Evolutionary conservation across 176 grass and related monocot genomes (phyloP), one percentile per base, ranked within the genome.

Genomic region (Carex myosuroides): DNA sequence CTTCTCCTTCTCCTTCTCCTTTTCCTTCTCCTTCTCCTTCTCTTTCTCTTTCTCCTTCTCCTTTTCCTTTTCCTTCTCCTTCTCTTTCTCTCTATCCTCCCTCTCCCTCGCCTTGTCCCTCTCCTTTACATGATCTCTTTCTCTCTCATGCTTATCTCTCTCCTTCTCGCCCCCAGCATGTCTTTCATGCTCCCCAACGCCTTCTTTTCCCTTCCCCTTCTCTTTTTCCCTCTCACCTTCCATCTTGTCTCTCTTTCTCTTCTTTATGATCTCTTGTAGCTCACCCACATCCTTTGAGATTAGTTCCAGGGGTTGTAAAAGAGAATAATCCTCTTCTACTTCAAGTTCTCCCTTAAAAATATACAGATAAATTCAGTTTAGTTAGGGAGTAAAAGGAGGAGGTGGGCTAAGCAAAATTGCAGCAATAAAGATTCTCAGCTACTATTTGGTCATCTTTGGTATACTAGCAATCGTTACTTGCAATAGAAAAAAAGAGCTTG

Each of bases 231-330:
- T 10, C 50, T 92, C 92, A 87, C 79, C 88, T 82, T 91, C 87
- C 89, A 72, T 14, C 61, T 85, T 92, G 63, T 91, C 86, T 67
- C 76, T 87, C 79, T 91, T 97, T 58, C 80, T 93, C 83, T 87
- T 90, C 87, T 90, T 98, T 87, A 98, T 92, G 60, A 98, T 91
- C 30, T 90, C 91, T 85, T 98, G 95, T 81, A 98, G 82, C 81
- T 98, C 91, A 81, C 87, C 85, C 39, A 93, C 91, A 90, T 89
- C 88, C 85, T 95, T 98, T 83, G 95, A 93, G 81, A 95, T 98
- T 53, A 98, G 90, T 86, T 98, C 95, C 86, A 98, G 81, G 90
- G 95, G 95, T 86, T 98, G 86, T 61, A 98, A 79, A 84, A 98
- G 87, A 52, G 95, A 90, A 86, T 93, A 98, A 83, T 98, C 93